Evolutionary conservation across 169 alveolate species (phyloP).

Genomic region (Blepharisma undulans): DNA sequence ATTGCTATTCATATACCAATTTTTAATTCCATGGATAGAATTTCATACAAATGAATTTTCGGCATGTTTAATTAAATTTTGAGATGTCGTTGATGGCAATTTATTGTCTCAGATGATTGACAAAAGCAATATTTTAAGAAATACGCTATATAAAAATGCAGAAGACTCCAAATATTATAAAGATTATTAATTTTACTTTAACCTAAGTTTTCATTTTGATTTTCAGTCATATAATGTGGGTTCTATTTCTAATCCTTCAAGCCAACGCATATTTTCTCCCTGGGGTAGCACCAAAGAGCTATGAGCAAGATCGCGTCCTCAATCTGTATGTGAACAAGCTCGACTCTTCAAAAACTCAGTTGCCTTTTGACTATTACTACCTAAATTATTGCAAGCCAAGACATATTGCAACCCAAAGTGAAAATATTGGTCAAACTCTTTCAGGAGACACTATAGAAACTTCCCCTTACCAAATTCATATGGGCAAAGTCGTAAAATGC

Average conservation of each 20-base stretch:
- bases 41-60: no score
- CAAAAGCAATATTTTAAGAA: no score
- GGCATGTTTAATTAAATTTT: no score
- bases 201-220: neutral
- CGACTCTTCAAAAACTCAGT: conserved; percentile 35
- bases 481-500: conserved; percentile 40
- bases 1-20: no score
- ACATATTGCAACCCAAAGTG: neutral
- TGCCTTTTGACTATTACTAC: conserved; percentile 43
- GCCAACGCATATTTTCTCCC: conserved; percentile 18
- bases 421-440: conserved; percentile 60
- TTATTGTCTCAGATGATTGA: no score
- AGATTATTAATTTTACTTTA: no score
- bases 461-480: conserved; percentile 46
- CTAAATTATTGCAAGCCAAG: conserved; percentile 36
- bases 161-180: no score
- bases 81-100: no score
- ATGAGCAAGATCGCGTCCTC: conserved; percentile 2
- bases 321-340: conserved; percentile 23
- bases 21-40: no score
- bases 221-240: neutral
- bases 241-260: neutral
- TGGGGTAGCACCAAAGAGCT: conserved; percentile 28
- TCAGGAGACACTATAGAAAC: conserved; percentile 52
- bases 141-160: no score